Evolutionary conservation across 2,329 filamentous ascomycete genomes (phyloP), one percentile per base, ranked within the genome.

Genomic region (Fusarium sp.): DNA sequence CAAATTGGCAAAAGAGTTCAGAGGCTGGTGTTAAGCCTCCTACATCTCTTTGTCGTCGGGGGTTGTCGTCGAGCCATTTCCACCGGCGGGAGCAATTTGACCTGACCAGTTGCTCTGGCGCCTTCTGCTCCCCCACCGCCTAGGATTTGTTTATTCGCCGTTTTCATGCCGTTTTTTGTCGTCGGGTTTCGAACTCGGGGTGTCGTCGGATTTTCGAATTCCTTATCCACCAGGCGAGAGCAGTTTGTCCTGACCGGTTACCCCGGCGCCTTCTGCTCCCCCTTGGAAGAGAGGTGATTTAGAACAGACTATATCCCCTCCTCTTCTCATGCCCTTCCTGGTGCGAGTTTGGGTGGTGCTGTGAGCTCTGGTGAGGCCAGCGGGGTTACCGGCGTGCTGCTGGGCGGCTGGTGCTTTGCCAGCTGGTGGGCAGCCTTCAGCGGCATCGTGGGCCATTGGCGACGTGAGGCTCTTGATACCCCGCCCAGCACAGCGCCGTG

Each of bases 161-260:
- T 3, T 32, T 50, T 49, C 5, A 28, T 49, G 46, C 32, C 28
- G 28, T 38, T 46, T 38, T 44, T 46, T 60, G 28, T 47, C 15
- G 42, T 59, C 43, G 35, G 63, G 62, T 44, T 50, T 77, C 69
- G 75, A 76, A 77, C 65, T 62, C 32, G 38, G 33, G 57, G 44
- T 62, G 44, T 71, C 47, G 52, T 71, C 35, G 40, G 30, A 18
- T 37, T 28, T 21, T 37, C 38, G 37, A 42, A 42, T 42, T 37
- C 47, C 49, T 65, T 65, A 66, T 70, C 69, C 73, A 60, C 68
- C 72, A 53, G 53, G 54, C 60, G 50, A 60, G 61, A 60, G 52
- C 73, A 77, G 72, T 72, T 79, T 79, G 78, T 69, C 77, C 78
- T 74, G 77, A 79, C 74, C 75, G 73, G 59, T 78, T 67, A 52